Base-by-base conservation (phyloP, 2,329 filamentous ascomycete species). In the Akanthomyces uredinophilus region DNA sequence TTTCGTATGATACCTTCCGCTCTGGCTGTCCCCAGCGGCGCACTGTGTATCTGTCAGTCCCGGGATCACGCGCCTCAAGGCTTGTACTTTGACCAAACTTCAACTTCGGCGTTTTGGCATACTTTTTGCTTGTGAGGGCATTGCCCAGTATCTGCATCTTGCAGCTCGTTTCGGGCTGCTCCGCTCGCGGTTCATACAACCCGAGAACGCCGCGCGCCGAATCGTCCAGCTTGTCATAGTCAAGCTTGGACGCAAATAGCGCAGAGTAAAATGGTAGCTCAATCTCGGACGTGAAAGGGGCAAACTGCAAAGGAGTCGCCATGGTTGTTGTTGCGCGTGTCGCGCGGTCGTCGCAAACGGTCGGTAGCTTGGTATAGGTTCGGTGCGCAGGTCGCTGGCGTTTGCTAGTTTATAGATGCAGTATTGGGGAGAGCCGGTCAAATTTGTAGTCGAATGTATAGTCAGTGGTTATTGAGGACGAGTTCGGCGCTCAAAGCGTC, bases 221-320 rank as follows among this genome's bases (percentile, higher is more conserved):
- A 75, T 96, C 94, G 78, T 97, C 91, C 57, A 99, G 90, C 77
- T 93, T 96, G 78, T 97, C 95, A 83, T 96, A 89, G 74, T 98
- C 92, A 73, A 99, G 92, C 78, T 99, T 99, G 67, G 89, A 90
- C 6, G 89, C 87, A 64, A 96, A 95, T n/a, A 99, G 85, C 5
- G 92, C 88, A 51, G 91, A 89, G 74, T 97, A 99, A 77, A 99
- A 99, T 50, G 92, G 91, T 49, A 98, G 83, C 73, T 99, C 95
- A 71, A 98, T 92, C 77, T 97, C 92, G 54, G 94, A 96, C 46
- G 88, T 86, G 81, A 96, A 98, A 1, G 94, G 89, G 64, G 92
- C 91, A 76, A 93, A 99, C 79, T 84, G 83, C 57, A 86, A 74
- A 24, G 75, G 74, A 35, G 76, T 69, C 58, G 83, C 70, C 78